Percentiles rank a stretch among this genome's conserved stretches.
These are phyloP conservation scores for Starmerella scarabaei DNA, from an alignment of 805 yeast genomes.

Conservation along the genomic window DNA sequence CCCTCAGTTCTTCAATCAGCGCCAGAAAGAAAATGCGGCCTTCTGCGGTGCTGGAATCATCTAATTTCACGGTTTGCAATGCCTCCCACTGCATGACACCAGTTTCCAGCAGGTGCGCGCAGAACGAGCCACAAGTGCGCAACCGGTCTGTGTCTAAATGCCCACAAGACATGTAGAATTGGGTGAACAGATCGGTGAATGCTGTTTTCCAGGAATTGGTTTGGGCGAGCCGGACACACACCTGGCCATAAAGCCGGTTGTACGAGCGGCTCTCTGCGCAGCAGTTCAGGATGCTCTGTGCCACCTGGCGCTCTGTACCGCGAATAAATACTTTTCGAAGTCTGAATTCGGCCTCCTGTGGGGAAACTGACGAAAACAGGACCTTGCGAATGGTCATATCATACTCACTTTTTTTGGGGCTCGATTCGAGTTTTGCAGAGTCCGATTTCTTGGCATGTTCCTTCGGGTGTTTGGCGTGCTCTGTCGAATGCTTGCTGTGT, in stretches of 20 bases:
- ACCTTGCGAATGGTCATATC: neutral
- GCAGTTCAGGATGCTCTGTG: constrained; percentile 63
- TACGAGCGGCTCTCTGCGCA: constrained; percentile 79
- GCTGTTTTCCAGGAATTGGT: constrained; percentile 44
- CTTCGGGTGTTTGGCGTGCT: too few relatives aligned
- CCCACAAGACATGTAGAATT: constrained; percentile 35
- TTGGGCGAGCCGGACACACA: constrained; percentile 48
- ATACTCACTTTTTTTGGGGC: too few relatives aligned
- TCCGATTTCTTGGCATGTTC: too few relatives aligned
- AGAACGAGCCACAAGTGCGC: constrained; percentile 67
- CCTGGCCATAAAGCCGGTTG: constrained; percentile 69
- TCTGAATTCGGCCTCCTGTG: constrained; percentile 89
- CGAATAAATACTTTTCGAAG: constrained; percentile 34
- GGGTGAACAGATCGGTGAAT: constrained; percentile 41
- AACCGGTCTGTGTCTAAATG: constrained; percentile 59
- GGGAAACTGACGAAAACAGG: constrained; percentile 76
- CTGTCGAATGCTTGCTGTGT: too few relatives aligned
- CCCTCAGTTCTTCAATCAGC: constrained; percentile 63
- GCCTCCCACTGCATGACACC: constrained; percentile 56
- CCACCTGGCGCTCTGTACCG: constrained; percentile 38
- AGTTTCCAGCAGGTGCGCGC: constrained; percentile 70
- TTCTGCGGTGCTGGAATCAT: constrained; percentile 67
- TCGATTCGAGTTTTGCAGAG: too few relatives aligned
- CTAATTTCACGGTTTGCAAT: constrained; percentile 43
- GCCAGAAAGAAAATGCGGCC: constrained; percentile 67